Percentiles rank a stretch among this genome's conserved stretches.
Conservation (phyloP, 31 red algal genomes). For the Odonthalia washingtoniensis region DNA sequence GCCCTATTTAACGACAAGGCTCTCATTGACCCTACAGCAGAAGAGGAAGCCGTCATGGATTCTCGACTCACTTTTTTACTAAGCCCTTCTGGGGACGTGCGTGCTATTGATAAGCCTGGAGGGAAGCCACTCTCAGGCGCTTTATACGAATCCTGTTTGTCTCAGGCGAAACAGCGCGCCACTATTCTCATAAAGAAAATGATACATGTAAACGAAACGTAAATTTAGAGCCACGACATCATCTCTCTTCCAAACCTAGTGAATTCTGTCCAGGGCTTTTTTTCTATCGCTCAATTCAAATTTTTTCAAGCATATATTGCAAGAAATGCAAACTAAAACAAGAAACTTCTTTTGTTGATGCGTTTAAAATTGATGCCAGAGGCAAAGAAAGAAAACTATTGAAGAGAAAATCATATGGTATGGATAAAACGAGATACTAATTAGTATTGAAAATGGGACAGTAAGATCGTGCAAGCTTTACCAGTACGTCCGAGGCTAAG, state of each 20-base stretch:
- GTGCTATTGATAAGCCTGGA: slow-evolving; percentile 60
- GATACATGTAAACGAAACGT: not conserved
- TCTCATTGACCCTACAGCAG: slow-evolving; percentile 60
- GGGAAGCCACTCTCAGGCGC: slow-evolving; percentile 38
- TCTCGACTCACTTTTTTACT: slow-evolving; percentile 65
- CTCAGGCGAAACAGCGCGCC: slow-evolving; percentile 19
- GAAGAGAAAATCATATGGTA: no score
- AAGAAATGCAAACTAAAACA: not conserved
- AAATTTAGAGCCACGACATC: not conserved
- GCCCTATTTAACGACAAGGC: slow-evolving; percentile 61
- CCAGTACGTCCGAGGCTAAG: no score
- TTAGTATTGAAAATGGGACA: no score
- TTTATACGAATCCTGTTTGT: slow-evolving; percentile 49
- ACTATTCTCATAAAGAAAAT: slow-evolving; percentile 14
- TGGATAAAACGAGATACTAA: no score
- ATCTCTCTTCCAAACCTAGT: not conserved
- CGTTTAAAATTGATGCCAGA: not conserved
- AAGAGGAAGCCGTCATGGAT: slow-evolving; percentile 61
- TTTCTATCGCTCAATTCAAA: not conserved
- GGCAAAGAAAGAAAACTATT: no score
- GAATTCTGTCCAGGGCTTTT: no score
- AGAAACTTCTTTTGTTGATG: not conserved
- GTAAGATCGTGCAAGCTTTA: no score
- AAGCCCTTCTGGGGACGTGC: slow-evolving; percentile 54
- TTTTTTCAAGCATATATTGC: not conserved